phyloP scores from a whole-genome alignment of 306 rosid species.

The Acacia acuminata region DNA sequence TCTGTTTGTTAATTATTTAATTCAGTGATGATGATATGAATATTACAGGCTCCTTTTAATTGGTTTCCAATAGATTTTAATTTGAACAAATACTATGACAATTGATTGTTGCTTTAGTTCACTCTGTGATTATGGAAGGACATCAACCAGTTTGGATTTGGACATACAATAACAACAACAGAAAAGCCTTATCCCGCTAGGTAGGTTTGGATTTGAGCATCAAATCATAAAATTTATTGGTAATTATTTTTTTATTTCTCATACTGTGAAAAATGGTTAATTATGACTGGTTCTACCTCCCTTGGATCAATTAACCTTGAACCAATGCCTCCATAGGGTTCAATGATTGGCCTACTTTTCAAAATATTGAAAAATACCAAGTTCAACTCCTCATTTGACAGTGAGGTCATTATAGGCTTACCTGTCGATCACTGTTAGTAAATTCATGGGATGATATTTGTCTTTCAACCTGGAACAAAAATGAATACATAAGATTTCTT shows the following conservation, averaged over 20 bases:
- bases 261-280: neutral
- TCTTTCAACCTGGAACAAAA: slow-evolving; percentile 76
- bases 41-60: neutral
- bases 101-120: neutral
- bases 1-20: neutral
- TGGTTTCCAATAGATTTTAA: neutral
- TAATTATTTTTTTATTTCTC: neutral
- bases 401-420: slow-evolving; percentile 35
- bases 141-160: neutral
- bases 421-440: slow-evolving; percentile 87
- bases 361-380: neutral
- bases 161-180: too few species aligned
- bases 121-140: neutral
- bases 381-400: slow-evolving; percentile 11
- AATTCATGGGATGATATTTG: slow-evolving; percentile 96
- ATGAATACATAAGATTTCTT: slow-evolving; percentile 23
- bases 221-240: neutral
- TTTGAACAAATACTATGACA: neutral
- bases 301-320: neutral
- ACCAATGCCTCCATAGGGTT: neutral
- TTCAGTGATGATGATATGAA: neutral
- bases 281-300: neutral
- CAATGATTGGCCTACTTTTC: neutral
- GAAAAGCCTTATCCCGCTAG: too few species aligned
- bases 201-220: neutral